phyloP scores from a whole-genome alignment of 768 basidiomycete genomes.

The Rhodotorula paludigena region DNA sequence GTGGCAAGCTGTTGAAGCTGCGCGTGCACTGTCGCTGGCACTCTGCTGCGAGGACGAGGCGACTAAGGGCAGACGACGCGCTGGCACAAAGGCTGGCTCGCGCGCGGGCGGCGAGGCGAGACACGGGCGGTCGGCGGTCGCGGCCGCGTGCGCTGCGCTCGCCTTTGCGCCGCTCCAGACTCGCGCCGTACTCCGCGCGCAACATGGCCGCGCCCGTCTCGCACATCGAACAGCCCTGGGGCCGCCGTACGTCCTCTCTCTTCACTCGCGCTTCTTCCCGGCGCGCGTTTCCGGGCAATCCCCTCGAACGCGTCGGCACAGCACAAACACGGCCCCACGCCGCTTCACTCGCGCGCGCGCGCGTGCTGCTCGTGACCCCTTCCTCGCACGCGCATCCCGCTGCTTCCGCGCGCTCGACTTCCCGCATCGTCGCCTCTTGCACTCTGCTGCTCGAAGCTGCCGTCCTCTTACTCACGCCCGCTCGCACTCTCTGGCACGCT shows the following conservation, averaged over 20 bases:
- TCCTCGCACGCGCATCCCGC: neutral
- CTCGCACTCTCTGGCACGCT: neutral
- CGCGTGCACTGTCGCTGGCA: neutral
- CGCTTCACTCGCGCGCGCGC: neutral
- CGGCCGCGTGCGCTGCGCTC: neutral
- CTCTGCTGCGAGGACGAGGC: neutral
- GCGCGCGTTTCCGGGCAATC: too few relatives aligned
- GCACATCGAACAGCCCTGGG: conserved; percentile 27
- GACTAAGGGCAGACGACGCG: too few relatives aligned
- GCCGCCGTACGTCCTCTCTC: conserved; percentile 28
- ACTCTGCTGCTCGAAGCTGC: too few relatives aligned
- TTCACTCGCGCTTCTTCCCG: neutral
- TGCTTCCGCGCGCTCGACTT: neutral
- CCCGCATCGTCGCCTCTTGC: too few relatives aligned
- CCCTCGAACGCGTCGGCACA: too few relatives aligned
- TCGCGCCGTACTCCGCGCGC: neutral
- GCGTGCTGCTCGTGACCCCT: too few relatives aligned
- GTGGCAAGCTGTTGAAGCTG: conserved; percentile 25
- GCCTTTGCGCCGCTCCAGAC: neutral
- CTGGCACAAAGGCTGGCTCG: too few relatives aligned
- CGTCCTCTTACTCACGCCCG: neutral
- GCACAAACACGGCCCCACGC: neutral
- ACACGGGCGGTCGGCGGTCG: too few relatives aligned
- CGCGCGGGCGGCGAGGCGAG: too few relatives aligned
- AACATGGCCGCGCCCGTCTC: neutral